Evolutionary conservation across 108 stramenopile genomes (phyloP), one percentile per base, ranked within the genome.

Genomic region (Nitzschia sp.): DNA sequence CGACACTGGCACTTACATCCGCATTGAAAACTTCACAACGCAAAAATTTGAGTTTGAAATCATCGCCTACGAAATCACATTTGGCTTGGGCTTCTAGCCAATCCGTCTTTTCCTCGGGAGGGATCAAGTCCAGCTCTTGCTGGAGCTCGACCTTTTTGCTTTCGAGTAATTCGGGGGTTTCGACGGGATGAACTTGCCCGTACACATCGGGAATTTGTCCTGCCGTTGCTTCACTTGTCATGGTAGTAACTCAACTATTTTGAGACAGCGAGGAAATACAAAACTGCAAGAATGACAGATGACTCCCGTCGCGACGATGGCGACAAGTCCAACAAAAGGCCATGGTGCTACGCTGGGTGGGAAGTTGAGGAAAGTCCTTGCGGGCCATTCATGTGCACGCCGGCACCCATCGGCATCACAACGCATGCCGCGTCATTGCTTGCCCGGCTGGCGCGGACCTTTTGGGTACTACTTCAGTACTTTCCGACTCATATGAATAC

Each of bases 21-120:
- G 56, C 78, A 74, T 85, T 70, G 72, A 87, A 87, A 9, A 80
- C 66, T 48, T 87, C 85, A 54, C 82, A 86, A 24, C 89, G 78
- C 48, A 90, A 57, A 58, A 87, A 87, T 79, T 81, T 78, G 28
- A 89, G 76, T 33, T 81, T 77, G 54, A 77, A 78, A 45, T 67
- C 66, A 30, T 80, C 76, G 28, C 45, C 61, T n/a, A 77, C 34
- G n/a, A 80, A 30, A 25, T 82, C 72, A 49, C 81, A 85, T 65
- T 78, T 82, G 35, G 62, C 59, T 55, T 69, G 54, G 8, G 84
- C 83, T 35, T 60, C 32, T 27, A 64, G n/a, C 63, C 68, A 81
- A 9, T 59, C 68, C 24, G 47, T 13, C 36, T 70, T 82, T 51
- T 63, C 67, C 31, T 74, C 67, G 3, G 4, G 25, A 54, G 75